These are phyloP conservation scores for Suillus brevipes DNA, from an alignment of 768 basidiomycete genomes.

Conservation along the genomic window DNA sequence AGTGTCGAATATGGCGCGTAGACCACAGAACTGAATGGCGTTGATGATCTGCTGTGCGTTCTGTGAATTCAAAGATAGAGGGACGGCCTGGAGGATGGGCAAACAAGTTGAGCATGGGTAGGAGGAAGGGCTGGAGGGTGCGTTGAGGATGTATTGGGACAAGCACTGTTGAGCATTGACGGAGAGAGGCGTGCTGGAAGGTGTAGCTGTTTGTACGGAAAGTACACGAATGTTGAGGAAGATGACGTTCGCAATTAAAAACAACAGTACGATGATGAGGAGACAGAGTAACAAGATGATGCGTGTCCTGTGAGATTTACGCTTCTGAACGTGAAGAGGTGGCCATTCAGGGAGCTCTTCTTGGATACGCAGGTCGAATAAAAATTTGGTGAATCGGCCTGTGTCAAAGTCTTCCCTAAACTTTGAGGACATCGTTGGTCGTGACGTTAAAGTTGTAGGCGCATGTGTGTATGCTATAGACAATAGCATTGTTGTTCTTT, in stretches of 20 bases:
- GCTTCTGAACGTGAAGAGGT: constrained; percentile 41
- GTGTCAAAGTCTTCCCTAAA: constrained; percentile 4
- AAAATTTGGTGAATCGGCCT: constrained; percentile 34
- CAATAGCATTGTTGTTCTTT: too few relatives aligned
- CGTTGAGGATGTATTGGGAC: constrained; percentile 45
- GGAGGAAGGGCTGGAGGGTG: constrained; percentile 39
- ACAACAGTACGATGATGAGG: constrained; percentile 40
- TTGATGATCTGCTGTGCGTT: constrained; percentile 34
- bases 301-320: constrained; percentile 24
- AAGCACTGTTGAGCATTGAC: constrained; percentile 45
- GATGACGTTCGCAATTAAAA: constrained; percentile 41
- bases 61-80: constrained; percentile 35
- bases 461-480: too few relatives aligned
- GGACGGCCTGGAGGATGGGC: constrained; percentile 39
- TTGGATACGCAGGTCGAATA: constrained; percentile 34
- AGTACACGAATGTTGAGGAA: constrained; percentile 40
- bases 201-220: constrained; percentile 16
- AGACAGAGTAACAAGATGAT: constrained; percentile 33
- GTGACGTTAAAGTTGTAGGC: too few relatives aligned
- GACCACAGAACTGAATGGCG: constrained; percentile 49
- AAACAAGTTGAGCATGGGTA: constrained; percentile 52
- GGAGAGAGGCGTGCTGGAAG: constrained; percentile 33
- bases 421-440: too few relatives aligned
- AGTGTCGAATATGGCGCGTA: constrained; percentile 44
- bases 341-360: constrained; percentile 35